Conservation (phyloP, 257 asterid species). For the Nyctanthes arbortristis region DNA sequence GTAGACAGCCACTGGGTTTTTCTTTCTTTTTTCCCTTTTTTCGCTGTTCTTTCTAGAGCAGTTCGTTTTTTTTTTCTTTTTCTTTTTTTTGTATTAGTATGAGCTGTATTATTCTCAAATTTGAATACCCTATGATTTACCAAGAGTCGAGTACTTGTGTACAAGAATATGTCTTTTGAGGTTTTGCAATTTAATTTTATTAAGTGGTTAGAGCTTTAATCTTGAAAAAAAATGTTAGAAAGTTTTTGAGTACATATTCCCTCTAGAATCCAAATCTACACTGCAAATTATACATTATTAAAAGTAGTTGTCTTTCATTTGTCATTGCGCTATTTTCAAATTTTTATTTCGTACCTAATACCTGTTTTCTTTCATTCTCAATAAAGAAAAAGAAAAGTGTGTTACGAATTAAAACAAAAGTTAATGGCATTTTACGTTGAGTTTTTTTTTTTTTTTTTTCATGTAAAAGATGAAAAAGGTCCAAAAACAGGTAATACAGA, state of each 20-base stretch:
- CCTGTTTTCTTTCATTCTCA: no score
- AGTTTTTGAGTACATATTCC: background rate
- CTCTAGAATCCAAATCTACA: background rate
- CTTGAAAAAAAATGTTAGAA: background rate
- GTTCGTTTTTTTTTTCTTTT: background rate
- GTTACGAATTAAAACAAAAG: no score
- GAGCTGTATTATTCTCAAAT: constrained; percentile 16
- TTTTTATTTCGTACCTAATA: no score
- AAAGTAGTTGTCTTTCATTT: no score
- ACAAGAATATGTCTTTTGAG: background rate
- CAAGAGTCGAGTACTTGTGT: background rate
- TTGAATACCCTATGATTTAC: constrained; percentile 12
- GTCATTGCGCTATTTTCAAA: no score
- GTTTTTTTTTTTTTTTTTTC: no score
- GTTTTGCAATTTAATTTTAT: background rate
- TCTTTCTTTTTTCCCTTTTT: background rate
- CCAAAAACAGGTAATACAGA: no score
- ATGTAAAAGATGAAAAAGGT: no score
- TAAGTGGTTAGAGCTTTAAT: background rate
- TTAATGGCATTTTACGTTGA: no score
- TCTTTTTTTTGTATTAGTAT: no score
- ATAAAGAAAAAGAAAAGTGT: no score
- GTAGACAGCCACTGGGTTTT: background rate
- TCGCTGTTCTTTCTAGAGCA: background rate
- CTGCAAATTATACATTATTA: background rate